Conservation (phyloP, 805 yeast species). For the Candida hispaniensis region DNA sequence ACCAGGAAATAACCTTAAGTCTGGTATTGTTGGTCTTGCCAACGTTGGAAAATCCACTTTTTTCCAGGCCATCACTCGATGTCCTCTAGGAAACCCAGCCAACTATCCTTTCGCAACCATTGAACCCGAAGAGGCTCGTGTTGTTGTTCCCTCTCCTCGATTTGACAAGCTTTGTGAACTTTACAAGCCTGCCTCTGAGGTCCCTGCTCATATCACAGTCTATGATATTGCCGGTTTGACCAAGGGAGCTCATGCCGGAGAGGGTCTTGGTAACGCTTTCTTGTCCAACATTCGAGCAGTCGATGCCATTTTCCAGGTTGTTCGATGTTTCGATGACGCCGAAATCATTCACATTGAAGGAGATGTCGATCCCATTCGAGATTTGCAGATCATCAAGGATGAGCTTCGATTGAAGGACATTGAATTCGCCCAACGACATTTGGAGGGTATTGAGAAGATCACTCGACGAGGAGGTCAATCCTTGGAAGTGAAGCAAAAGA, state of each 20-base stretch:
- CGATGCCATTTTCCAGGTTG: constrained; percentile 96
- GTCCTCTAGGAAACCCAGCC: constrained; percentile 92
- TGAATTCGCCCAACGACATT: constrained; percentile 81
- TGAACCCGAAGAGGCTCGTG: constrained; percentile 97
- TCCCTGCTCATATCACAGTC: constrained; percentile 87
- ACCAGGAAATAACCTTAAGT: constrained; percentile 63
- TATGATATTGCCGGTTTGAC: constrained; percentile 98
- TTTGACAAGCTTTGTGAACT: constrained; percentile 64
- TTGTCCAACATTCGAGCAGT: constrained; percentile 94
- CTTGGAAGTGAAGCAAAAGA: constrained; percentile 78
- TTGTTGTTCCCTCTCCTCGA: constrained; percentile 83
- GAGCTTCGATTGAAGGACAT: constrained; percentile 95
- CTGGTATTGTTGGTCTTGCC: constrained; percentile 92
- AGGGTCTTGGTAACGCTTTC: constrained; percentile 96
- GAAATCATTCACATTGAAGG: constrained; percentile 96
- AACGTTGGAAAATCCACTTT: constrained; percentile 90
- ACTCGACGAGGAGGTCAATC: constrained; percentile 83
- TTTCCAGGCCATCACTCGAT: constrained; percentile 92
- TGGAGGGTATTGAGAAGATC: constrained; percentile 65
- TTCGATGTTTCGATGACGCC: constrained; percentile 94
- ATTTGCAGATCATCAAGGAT: constrained; percentile 79
- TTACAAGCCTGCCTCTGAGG: constrained; percentile 71
- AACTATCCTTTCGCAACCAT: constrained; percentile 97
- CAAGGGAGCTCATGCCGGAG: constrained; percentile 93
- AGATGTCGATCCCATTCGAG: constrained; percentile 92